phyloP scores from a whole-genome alignment of 768 basidiomycete species.

The Clitopilus hobsonii region DNA sequence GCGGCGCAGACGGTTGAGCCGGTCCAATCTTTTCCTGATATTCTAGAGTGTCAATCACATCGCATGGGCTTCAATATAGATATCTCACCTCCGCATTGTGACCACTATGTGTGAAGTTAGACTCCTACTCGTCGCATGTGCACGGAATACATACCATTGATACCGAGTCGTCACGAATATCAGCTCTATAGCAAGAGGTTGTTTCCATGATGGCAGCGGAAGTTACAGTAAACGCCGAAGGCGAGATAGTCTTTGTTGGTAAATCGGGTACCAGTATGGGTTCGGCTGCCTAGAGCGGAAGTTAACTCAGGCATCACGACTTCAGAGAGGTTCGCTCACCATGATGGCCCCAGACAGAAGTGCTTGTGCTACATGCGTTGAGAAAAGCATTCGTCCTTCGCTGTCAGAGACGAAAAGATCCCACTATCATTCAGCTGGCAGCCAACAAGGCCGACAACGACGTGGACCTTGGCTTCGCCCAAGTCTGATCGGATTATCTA shows the following conservation, averaged over 20 bases:
- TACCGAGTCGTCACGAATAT: not conserved
- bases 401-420: not conserved
- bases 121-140: too few species aligned
- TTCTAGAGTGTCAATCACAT: not conserved
- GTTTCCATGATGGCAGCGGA: not conserved
- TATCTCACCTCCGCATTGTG: not conserved
- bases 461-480: not conserved
- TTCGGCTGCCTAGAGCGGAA: not conserved
- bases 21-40: not conserved
- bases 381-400: not conserved
- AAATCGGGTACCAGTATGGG: not conserved
- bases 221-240: not conserved
- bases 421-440: not conserved
- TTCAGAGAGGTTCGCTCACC: not conserved
- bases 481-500: not conserved
- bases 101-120: not conserved
- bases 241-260: not conserved
- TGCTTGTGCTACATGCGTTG: not conserved
- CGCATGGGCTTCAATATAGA: not conserved
- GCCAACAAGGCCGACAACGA: not conserved
- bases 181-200: not conserved
- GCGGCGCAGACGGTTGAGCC: slow-evolving; percentile 5
- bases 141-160: not conserved
- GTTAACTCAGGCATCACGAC: not conserved
- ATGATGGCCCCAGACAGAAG: not conserved